Conservation (phyloP, 495 filamentous ascomycete species). For the Aspergillus carlsbadensis region DNA sequence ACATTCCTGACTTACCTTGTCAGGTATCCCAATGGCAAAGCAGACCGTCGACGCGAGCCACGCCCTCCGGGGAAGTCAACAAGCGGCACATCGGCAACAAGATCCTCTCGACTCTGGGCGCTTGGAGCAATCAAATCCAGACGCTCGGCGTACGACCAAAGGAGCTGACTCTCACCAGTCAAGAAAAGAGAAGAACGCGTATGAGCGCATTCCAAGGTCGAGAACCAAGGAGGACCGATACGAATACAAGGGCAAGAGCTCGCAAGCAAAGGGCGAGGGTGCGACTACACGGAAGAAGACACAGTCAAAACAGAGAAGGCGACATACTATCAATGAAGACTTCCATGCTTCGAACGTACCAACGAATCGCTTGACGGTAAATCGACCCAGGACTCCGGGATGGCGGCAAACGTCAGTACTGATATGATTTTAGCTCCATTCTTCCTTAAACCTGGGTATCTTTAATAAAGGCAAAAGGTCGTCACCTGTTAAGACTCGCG, state of each 20-base stretch:
- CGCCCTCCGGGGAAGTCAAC: not conserved
- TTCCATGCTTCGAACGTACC: conserved; percentile 66
- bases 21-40: not conserved
- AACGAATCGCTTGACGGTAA: conserved; percentile 62
- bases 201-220: conserved; percentile 57
- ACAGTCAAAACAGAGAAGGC: conserved; percentile 32
- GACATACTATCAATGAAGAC: conserved; percentile 54
- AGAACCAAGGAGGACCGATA: conserved; percentile 61
- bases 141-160: not conserved
- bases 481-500: conserved; percentile 49
- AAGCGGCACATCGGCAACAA: not conserved
- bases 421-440: no score
- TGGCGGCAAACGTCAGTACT: no score
- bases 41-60: not conserved
- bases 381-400: conserved; percentile 15
- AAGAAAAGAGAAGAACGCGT: conserved; percentile 26
- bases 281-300: conserved; percentile 38
- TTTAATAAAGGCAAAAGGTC: conserved; percentile 73
- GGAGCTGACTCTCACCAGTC: not conserved
- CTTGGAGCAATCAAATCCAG: not conserved
- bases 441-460: conserved; percentile 52
- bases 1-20: not conserved
- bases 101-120: not conserved
- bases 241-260: conserved; percentile 34
- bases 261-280: conserved; percentile 20